Evolutionary conservation across 1,284 basidiomycete species (phyloP), one percentile per base, ranked within the genome.

Genomic region (Leccinum ponderosum): DNA sequence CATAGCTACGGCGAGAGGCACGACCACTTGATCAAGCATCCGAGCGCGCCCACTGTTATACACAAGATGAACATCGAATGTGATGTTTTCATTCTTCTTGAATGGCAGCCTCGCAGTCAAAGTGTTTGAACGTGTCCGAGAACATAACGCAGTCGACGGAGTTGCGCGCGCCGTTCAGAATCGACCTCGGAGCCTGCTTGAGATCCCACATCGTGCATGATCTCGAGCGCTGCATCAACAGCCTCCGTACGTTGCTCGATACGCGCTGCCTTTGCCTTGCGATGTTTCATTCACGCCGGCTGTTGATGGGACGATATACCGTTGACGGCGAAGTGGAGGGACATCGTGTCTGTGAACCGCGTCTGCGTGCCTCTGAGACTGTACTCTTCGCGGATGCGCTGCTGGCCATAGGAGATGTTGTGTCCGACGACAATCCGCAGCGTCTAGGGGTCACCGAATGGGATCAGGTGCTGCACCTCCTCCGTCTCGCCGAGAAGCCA

Each of bases 251-350:
- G 25, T 25, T 25, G 25, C 25, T 25, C 25, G 25, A 25, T 25
- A 25, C 25, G 25, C 25, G 25, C 76, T 55, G 81, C 79, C 69
- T 89, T 87, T 17, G 77, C 74, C 69, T 93, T 94, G 59, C 86
- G 83, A 72, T 95, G 86, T 70, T 90, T 89, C 77, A 90, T 86
- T 95, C 96, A 99, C 2, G 92, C 91, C 0, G 95, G 94, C 0
- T 96, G 87, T 73, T 99, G 97, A 64, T 95, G 92, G 0, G 94
- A 95, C 0, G 95, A 97, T 60, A 99, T 97, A 6, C 97, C 97
- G 62, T 92, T 90, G 3, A 95, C 91, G 4, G 97, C 95, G 54
- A 97, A 4, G 25, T 25, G 4, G 4, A 25, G 25, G 25, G 25
- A 25, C 25, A 25, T 25, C 25, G 25, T 25, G 25, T 25, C 25